Evolutionary conservation across 1,284 basidiomycete genomes (phyloP).

Genomic region (Boletellus dicymbophilus): DNA sequence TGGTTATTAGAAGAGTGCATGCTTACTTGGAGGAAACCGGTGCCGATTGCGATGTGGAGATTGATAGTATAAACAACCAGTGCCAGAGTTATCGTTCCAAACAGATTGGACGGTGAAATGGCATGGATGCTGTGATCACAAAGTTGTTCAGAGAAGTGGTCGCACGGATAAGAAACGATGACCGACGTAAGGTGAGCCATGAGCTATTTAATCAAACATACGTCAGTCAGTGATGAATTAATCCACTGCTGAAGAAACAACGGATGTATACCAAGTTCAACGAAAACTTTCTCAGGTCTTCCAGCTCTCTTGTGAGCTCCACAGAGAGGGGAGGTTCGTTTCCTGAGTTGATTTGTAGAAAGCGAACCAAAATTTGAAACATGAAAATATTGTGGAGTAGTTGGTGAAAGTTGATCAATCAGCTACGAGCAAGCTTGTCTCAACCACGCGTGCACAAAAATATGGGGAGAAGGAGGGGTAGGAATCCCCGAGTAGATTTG

Average conservation of each 20-base stretch:
- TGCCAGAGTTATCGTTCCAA: constrained; percentile 24
- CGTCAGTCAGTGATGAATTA: constrained; percentile 1
- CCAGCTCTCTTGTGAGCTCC: constrained; percentile 24
- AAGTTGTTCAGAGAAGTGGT: constrained; percentile 1
- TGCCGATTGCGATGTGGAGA: constrained; percentile 22
- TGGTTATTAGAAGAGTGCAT: not conserved
- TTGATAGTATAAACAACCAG: constrained; percentile 34
- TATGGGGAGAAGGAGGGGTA: constrained; percentile 7
- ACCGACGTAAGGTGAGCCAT: constrained; percentile 29
- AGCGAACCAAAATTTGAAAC: constrained; percentile 1
- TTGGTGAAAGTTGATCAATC: not conserved
- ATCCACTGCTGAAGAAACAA: not conserved
- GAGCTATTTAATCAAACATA: constrained; percentile 16
- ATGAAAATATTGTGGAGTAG: not conserved
- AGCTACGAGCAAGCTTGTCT: not conserved
- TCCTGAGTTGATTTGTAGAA: not conserved
- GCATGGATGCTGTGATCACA: constrained; percentile 20
- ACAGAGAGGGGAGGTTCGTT: constrained; percentile 3
- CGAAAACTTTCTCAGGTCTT: constrained; percentile 23
- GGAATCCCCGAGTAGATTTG: no score
- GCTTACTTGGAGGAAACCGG: constrained; percentile 21
- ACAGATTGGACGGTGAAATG: constrained; percentile 18
- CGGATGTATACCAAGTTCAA: constrained; percentile 24
- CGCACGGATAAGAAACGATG: not conserved
- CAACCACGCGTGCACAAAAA: constrained; percentile 1